These are phyloP conservation scores for Piloderma croceum DNA, from an alignment of 768 basidiomycete genomes.

Conservation along the genomic window DNA sequence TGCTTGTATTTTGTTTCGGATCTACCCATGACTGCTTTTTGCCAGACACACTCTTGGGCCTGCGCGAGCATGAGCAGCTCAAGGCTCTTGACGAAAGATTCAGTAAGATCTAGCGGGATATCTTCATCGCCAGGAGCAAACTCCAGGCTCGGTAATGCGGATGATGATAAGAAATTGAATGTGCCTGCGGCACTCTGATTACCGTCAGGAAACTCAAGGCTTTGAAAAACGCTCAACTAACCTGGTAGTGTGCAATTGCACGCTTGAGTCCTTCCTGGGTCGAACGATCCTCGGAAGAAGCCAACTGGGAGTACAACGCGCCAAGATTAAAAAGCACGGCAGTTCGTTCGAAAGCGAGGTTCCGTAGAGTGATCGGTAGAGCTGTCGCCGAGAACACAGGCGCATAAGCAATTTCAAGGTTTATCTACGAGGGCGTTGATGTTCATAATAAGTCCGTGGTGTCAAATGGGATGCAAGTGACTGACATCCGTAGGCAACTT, in stretches of 20 bases:
- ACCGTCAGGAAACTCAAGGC: conserved; percentile 3
- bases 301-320: conserved; percentile 80
- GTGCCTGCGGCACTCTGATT: conserved; percentile 55
- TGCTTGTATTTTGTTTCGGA: too few species aligned
- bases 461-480: conserved; percentile 6
- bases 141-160: conserved; percentile 47
- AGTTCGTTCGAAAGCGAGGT: conserved; percentile 78
- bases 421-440: conserved; percentile 60
- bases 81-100: conserved; percentile 53
- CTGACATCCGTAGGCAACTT: conserved; percentile 80
- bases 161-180: conserved; percentile 52
- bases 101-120: conserved; percentile 61
- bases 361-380: conserved; percentile 58
- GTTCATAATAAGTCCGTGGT: background rate
- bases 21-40: conserved; percentile 78
- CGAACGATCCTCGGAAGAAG: conserved; percentile 62
- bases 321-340: conserved; percentile 81
- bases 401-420: conserved; percentile 66
- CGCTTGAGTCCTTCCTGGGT: conserved; percentile 78
- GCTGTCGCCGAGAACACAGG: conserved; percentile 58
- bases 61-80: conserved; percentile 84
- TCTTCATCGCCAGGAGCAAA: conserved; percentile 46
- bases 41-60: conserved; percentile 97
- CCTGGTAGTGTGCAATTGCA: conserved; percentile 68
- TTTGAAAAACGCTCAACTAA: conserved; percentile 21